These are phyloP conservation scores for Suhomyces pyralidae DNA, from an alignment of 805 yeast species.

Conservation along the genomic window DNA sequence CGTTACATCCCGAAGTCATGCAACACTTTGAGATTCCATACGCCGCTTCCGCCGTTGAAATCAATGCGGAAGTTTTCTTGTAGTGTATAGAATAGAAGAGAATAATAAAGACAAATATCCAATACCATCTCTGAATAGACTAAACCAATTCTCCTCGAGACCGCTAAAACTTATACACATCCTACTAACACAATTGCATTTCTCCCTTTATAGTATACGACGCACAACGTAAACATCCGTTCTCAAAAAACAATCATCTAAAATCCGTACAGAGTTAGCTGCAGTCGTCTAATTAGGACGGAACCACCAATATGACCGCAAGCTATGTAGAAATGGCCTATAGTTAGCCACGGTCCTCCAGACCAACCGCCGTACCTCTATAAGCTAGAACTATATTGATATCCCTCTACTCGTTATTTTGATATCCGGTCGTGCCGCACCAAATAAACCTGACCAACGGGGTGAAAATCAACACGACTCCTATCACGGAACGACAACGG, in stretches of 20 bases:
- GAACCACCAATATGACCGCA: neutral
- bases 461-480: constrained; percentile 2
- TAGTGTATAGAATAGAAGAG: constrained; percentile 23
- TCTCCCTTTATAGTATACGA: no score
- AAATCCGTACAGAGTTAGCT: neutral
- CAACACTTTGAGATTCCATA: constrained; percentile 83
- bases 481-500: neutral
- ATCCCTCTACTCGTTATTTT: neutral
- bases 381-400: neutral
- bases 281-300: neutral
- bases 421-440: neutral
- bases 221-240: no score
- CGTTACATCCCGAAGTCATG: constrained; percentile 92
- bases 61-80: constrained; percentile 84
- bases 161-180: no score
- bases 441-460: neutral
- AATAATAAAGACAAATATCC: no score
- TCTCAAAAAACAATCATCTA: neutral
- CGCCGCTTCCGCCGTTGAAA: constrained; percentile 89
- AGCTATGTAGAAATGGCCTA: neutral
- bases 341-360: neutral
- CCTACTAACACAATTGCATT: no score
- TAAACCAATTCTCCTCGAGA: no score
- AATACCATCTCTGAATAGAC: no score
- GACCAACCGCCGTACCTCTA: neutral